These are phyloP conservation scores for Clitopilus hobsonii DNA, from an alignment of 768 basidiomycete genomes.

Conservation along the genomic window DNA sequence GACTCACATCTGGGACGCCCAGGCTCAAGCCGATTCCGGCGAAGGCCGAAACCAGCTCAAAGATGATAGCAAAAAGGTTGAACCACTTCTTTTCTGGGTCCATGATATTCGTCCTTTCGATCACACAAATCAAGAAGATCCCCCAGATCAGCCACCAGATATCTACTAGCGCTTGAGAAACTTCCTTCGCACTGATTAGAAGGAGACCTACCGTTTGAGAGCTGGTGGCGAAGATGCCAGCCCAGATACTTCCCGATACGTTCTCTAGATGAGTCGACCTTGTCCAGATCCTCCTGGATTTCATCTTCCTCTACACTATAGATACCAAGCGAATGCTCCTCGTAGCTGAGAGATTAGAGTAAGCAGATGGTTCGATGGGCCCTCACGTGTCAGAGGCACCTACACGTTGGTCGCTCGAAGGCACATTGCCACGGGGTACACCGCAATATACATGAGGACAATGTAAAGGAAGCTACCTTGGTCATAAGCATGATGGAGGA, in stretches of 20 bases:
- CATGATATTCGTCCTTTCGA: constrained; percentile 58
- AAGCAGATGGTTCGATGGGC: not conserved
- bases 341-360: constrained; percentile 37
- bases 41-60: constrained; percentile 66
- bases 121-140: constrained; percentile 66
- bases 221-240: constrained; percentile 64
- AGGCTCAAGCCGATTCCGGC: constrained; percentile 68
- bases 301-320: constrained; percentile 49
- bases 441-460: constrained; percentile 74
- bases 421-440: constrained; percentile 44
- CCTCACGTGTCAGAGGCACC: constrained; percentile 8
- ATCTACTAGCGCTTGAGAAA: constrained; percentile 31
- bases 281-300: constrained; percentile 32
- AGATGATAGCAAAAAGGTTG: constrained; percentile 50
- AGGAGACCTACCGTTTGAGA: constrained; percentile 41
- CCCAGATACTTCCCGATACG: constrained; percentile 39
- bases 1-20: constrained; percentile 45
- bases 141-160: constrained; percentile 81
- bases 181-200: not conserved
- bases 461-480: constrained; percentile 57
- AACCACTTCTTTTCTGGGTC: constrained; percentile 60
- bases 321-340: constrained; percentile 67
- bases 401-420: constrained; percentile 67
- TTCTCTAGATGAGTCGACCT: constrained; percentile 32
- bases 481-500: not conserved